phyloP scores from a whole-genome alignment of 2,329 filamentous ascomycete species.

The Talaromyces sp. region DNA sequence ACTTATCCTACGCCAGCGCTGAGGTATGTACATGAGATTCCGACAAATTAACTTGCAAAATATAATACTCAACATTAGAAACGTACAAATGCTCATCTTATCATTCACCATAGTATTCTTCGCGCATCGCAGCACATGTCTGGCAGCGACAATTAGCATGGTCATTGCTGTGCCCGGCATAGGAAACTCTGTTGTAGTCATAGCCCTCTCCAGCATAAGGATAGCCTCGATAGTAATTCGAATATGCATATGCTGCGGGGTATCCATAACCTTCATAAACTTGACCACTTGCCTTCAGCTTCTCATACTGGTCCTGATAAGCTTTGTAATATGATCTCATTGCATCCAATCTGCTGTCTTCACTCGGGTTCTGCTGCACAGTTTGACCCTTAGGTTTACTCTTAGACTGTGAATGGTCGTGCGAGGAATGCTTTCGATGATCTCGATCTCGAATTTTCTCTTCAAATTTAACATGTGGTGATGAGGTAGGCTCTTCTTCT shows the following conservation, averaged over 20 bases:
- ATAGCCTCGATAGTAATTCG: background rate
- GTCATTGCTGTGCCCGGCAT: background rate
- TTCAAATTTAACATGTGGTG: slow-evolving; percentile 6
- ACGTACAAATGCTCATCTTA: background rate
- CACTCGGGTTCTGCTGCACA: background rate
- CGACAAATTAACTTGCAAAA: background rate
- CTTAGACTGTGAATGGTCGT: background rate
- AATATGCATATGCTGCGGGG: background rate
- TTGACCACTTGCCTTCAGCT: background rate
- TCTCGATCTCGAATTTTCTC: background rate
- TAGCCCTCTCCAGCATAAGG: background rate
- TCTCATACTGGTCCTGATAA: background rate
- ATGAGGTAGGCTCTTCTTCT: background rate
- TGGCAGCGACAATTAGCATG: slow-evolving; percentile 6
- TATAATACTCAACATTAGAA: background rate
- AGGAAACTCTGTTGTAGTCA: background rate
- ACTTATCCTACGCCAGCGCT: background rate
- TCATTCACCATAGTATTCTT: slow-evolving; percentile 8
- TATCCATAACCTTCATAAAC: slow-evolving; percentile 1
- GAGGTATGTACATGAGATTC: background rate
- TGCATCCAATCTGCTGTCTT: background rate
- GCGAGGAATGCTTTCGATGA: background rate
- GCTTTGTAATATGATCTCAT: background rate
- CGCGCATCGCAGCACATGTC: slow-evolving; percentile 1
- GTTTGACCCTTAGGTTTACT: background rate